Base-by-base conservation (phyloP, 805 yeast species). In the Candida pseudoglaebosa region DNA sequence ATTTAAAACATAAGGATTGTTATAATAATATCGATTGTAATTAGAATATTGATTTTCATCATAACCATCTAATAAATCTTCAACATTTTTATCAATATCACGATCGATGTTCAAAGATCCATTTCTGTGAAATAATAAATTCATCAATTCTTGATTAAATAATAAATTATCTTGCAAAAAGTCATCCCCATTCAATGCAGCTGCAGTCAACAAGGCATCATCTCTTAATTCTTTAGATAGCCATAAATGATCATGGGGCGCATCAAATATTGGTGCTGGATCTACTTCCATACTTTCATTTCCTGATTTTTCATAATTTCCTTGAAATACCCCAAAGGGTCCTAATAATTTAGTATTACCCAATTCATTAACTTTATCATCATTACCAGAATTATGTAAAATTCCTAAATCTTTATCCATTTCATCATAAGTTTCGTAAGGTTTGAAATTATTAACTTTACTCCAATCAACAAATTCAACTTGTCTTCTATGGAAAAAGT, bases 381-480 rank as follows among this genome's bases (percentile, higher is more conserved):
- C 62, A 21, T 61, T 52, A 3, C 67, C 36, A 14, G 67, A 57
- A 24, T 73, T 71, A 22, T 83, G 82, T 16, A 87, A 59, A 3
- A 66, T 53, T 1, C 75, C 71, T 35, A 85, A 62, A 48, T 84
- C 87, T 31, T 67, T 66, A 56, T 89, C 95, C 80, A 89, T 81
- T 15, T 87, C 95, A 24, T 84, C 88, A 55, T 88, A 87, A n/a
- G 78, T 75, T 39, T 70, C 75, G 57, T 84, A 89, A 0, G 72
- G 71, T 24, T 49, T 53, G 39, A 51, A 56, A 34, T 65, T 61
- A 51, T 64, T 62, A 30, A 70, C 72, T 16, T 74, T 71, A 13
- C 84, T 78, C 68, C 88, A 89, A 41, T 65, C 70, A 0, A 88
- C 95, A 57, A 84, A 83, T 3, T 77, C 90, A 9, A 86, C 75